Conservation (phyloP, 2,329 filamentous ascomycete species). For the Penicillium sp. region DNA sequence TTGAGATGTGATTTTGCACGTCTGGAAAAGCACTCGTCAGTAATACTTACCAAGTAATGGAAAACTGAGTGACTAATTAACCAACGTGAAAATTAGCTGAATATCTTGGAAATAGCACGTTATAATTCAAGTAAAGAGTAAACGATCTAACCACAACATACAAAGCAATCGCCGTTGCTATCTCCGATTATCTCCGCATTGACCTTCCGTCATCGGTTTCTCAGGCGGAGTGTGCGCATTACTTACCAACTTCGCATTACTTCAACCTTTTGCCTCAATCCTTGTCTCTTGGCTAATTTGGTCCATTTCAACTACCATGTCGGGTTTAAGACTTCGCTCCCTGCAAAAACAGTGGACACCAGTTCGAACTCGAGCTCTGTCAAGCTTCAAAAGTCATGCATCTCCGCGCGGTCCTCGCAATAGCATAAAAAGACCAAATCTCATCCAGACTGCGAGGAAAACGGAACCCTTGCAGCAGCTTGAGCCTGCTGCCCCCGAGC, state of each 20-base stretch:
- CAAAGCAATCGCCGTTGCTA: constrained; percentile 14
- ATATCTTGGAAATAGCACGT: background rate
- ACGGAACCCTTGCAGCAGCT: constrained; percentile 6
- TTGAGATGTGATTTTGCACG: background rate
- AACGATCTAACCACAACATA: background rate
- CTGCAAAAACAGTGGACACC: constrained; percentile 22
- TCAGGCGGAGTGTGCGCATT: background rate
- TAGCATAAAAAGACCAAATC: constrained; percentile 29
- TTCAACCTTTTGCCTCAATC: background rate
- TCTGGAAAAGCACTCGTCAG: too few species aligned
- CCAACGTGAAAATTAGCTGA: too few species aligned
- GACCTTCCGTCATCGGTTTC: constrained; percentile 18
- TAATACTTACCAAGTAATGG: too few species aligned
- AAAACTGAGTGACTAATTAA: background rate
- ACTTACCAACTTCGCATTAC: background rate
- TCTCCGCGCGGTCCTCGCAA: constrained; percentile 33
- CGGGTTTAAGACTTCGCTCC: constrained; percentile 29
- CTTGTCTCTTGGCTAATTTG: background rate
- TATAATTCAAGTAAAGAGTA: background rate
- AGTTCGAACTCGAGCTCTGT: constrained; percentile 25
- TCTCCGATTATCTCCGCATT: constrained; percentile 36
- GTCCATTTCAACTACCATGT: constrained; percentile 25
- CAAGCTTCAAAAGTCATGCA: constrained; percentile 29
- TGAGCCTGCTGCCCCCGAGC: constrained; percentile 14
- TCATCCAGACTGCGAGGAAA: constrained; percentile 14